These are phyloP conservation scores for Imleria badia DNA, from an alignment of 768 basidiomycete genomes.

Conservation along the genomic window DNA sequence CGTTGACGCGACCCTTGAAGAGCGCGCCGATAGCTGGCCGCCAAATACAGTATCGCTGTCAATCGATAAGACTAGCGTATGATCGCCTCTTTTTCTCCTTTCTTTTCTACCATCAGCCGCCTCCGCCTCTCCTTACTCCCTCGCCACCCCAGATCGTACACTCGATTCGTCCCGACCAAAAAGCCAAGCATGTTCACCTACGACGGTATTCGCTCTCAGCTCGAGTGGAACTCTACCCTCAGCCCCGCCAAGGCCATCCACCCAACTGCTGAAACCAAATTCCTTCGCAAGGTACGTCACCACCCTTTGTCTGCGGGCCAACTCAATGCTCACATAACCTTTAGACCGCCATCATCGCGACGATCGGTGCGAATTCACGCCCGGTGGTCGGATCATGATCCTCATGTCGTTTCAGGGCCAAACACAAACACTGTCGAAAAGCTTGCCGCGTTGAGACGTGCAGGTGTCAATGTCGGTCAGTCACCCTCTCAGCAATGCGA, in stretches of 20 bases:
- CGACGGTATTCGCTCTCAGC: conserved; percentile 72
- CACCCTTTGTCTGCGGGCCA: not conserved
- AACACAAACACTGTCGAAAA: conserved; percentile 93
- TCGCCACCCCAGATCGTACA: conserved; percentile 5
- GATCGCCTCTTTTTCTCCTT: conserved; percentile 3
- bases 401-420: conserved; percentile 58
- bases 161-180: conserved; percentile 10
- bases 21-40: too few species aligned
- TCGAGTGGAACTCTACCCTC: conserved; percentile 90
- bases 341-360: conserved; percentile 97
- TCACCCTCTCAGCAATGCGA: conserved; percentile 11
- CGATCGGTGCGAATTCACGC: conserved; percentile 68
- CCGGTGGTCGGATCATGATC: not conserved
- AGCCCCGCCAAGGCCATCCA: conserved; percentile 68
- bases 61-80: conserved; percentile 19
- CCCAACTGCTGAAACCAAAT: conserved; percentile 80
- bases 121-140: conserved; percentile 5
- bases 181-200: conserved; percentile 48
- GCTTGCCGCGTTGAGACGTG: conserved; percentile 77
- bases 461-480: conserved; percentile 97
- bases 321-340: conserved; percentile 6
- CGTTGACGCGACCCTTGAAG: not conserved
- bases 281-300: conserved; percentile 77
- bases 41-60: conserved; percentile 1
- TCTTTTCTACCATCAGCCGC: conserved; percentile 18